Evolutionary conservation across 371 early-diverging fungal genomes (phyloP).

Genomic region (Mortierella sp.): DNA sequence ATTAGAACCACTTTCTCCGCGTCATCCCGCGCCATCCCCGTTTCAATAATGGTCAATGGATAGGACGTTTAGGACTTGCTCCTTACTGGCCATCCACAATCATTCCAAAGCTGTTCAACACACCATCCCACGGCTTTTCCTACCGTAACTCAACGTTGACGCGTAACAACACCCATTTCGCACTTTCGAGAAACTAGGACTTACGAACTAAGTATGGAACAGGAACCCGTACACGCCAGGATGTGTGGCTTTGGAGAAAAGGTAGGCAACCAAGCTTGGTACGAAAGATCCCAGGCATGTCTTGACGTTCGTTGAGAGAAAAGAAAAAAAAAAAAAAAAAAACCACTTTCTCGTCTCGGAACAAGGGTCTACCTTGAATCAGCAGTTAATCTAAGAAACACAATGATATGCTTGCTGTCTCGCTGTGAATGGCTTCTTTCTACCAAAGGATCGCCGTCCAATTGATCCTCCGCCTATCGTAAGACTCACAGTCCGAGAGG

Average conservation of each 20-base stretch:
- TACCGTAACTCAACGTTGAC: conserved; percentile 5
- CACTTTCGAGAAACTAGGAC: conserved; percentile 43
- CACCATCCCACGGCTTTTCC: background rate
- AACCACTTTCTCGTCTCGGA: background rate
- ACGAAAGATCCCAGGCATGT: no score
- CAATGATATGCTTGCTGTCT: background rate
- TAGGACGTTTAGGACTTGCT: no score
- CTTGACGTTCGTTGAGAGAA: no score
- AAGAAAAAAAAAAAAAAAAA: no score
- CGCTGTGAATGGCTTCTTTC: background rate
- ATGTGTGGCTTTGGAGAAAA: conserved; percentile 89
- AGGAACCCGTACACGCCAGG: conserved; percentile 82
- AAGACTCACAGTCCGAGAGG: conserved; percentile 45
- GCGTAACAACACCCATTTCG: background rate
- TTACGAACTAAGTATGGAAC: conserved; percentile 66
- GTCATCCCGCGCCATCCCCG: no score
- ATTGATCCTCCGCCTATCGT: conserved; percentile 69
- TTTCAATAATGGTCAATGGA: no score
- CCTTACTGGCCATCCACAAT: no score
- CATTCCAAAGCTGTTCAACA: background rate
- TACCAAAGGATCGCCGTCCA: conserved; percentile 63
- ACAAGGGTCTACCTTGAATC: background rate
- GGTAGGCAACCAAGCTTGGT: conserved; percentile 8
- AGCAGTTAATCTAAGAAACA: background rate
- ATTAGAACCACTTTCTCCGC: background rate